These are phyloP conservation scores for Eimeria falciformis DNA, from an alignment of 169 alveolate species.

Conservation along the genomic window DNA sequence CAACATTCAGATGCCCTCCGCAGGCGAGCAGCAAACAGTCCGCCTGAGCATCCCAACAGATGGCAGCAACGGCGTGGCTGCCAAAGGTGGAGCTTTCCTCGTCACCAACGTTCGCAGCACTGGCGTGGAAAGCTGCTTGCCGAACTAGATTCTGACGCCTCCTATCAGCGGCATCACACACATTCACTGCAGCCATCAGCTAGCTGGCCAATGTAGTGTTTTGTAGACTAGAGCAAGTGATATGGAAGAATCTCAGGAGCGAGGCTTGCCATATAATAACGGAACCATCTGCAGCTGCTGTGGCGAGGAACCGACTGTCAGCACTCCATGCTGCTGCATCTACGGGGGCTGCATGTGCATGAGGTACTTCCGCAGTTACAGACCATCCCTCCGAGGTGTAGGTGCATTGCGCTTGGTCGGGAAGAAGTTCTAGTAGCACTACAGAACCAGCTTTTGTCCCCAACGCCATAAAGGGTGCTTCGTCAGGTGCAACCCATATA, in stretches of 20 bases:
- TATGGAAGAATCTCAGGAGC: background rate
- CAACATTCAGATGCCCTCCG: background rate
- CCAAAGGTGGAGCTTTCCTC: background rate
- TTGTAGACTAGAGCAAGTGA: background rate
- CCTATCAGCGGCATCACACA: background rate
- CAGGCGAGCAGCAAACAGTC: conserved; percentile 13
- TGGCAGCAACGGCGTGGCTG: conserved; percentile 3
- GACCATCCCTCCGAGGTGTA: conserved; percentile 28
- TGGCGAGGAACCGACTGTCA: background rate
- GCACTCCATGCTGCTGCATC: conserved; percentile 29
- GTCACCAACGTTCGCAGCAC: background rate
- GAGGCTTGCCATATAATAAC: background rate
- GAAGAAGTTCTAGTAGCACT: background rate
- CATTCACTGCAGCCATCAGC: background rate
- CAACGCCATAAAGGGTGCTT: background rate
- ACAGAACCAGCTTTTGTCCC: conserved; percentile 38
- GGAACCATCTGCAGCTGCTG: conserved; percentile 39
- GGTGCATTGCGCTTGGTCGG: background rate
- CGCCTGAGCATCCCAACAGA: conserved; percentile 13
- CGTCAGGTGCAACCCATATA: background rate
- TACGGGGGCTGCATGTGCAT: conserved; percentile 40
- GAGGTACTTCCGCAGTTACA: background rate
- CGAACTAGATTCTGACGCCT: background rate
- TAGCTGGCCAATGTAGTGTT: background rate
- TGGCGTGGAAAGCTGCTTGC: background rate